A percentile compares a stretch with the other conserved stretches of the same genome.
Evolutionary conservation across 2,329 filamentous ascomycete species (phyloP).

Genomic region (Lachnellula cervina): DNA sequence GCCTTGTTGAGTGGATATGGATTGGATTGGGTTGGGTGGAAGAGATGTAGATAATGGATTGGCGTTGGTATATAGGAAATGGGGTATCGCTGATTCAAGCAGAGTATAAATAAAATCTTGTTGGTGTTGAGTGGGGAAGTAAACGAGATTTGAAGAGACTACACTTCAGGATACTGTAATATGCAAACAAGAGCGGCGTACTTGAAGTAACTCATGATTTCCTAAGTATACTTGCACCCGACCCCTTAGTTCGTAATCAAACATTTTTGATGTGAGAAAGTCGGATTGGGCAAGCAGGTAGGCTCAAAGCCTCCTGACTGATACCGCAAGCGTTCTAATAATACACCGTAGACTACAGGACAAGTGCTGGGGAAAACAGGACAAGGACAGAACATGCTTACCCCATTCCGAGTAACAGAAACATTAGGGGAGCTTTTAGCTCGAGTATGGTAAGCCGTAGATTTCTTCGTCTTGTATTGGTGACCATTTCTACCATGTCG

Average conservation of each 20-base stretch:
- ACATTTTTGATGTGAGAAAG: no score
- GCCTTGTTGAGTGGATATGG: not conserved
- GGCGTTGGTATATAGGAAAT: not conserved
- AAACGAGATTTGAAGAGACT: not conserved
- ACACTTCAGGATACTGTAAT: not conserved
- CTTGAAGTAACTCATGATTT: not conserved
- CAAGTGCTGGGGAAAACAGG: not conserved
- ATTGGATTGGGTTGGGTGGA: not conserved
- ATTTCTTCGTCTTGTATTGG: constrained; percentile 1
- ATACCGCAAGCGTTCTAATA: not conserved
- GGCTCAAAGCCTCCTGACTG: no score
- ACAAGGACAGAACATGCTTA: constrained; percentile 13
- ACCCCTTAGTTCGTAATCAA: no score
- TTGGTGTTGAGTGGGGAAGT: not conserved
- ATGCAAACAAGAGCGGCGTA: not conserved
- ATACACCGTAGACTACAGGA: not conserved
- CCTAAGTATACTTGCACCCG: not conserved
- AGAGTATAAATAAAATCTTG: not conserved
- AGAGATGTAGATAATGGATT: not conserved
- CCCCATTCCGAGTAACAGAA: constrained; percentile 19
- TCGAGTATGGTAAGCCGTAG: constrained; percentile 7
- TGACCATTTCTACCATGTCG: constrained; percentile 6
- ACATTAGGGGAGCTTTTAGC: constrained; percentile 19
- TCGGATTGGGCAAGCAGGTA: no score
- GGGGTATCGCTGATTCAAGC: not conserved